These are phyloP conservation scores for Apiospora marii DNA, from an alignment of 2,329 filamentous ascomycete genomes.

Conservation along the genomic window DNA sequence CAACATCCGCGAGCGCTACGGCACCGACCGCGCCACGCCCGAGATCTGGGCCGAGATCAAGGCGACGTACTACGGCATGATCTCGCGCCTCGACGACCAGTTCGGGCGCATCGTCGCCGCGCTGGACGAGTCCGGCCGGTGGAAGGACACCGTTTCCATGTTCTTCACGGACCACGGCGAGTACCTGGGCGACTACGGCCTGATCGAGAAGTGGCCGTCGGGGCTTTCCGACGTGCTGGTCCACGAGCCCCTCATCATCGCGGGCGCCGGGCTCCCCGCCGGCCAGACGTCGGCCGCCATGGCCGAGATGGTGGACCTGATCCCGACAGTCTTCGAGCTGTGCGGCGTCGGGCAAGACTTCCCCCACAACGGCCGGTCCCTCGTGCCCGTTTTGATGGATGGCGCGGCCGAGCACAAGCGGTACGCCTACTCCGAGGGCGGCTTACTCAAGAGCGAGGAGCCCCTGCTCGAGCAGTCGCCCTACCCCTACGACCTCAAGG, in stretches of 20 bases:
- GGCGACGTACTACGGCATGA: slow-evolving; percentile 54
- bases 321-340: slow-evolving; percentile 52
- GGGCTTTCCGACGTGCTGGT: slow-evolving; percentile 51
- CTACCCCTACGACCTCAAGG: slow-evolving; percentile 56
- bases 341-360: slow-evolving; percentile 48
- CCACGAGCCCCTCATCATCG: slow-evolving; percentile 53
- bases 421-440: slow-evolving; percentile 48
- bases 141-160: slow-evolving; percentile 50
- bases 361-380: slow-evolving; percentile 48
- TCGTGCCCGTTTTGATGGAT: neutral
- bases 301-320: slow-evolving; percentile 42
- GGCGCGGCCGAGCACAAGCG: slow-evolving; percentile 19
- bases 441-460: slow-evolving; percentile 53
- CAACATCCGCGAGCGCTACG: slow-evolving; percentile 47
- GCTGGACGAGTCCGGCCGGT: slow-evolving; percentile 44
- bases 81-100: slow-evolving; percentile 53
- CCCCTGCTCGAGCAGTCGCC: slow-evolving; percentile 52
- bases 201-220: slow-evolving; percentile 59
- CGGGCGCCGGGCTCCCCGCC: slow-evolving; percentile 30
- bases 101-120: slow-evolving; percentile 50
- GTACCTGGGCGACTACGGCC: slow-evolving; percentile 55
- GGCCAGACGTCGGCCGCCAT: neutral
- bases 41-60: slow-evolving; percentile 48
- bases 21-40: slow-evolving; percentile 47
- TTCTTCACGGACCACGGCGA: slow-evolving; percentile 56